A percentile compares a stretch with the other conserved stretches of the same genome.
These are phyloP conservation scores for Thielaviopsis ethacetica DNA, from an alignment of 2,329 filamentous ascomycete genomes.

Conservation along the genomic window DNA sequence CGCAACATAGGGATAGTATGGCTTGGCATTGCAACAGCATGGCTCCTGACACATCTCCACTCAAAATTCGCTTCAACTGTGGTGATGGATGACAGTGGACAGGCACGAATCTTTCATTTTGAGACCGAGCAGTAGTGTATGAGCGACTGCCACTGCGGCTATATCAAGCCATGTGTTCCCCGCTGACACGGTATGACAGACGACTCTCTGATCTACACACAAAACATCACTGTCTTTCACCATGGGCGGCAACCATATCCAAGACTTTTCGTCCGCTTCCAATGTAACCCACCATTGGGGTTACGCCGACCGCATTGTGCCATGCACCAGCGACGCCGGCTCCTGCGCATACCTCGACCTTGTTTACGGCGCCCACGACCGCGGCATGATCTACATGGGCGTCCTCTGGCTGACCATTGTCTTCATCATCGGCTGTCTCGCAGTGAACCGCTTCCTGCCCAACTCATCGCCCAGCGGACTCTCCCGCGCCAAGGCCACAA, in stretches of 20 bases:
- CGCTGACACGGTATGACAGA: background rate
- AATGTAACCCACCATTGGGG: conserved; percentile 29
- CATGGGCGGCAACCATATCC: conserved; percentile 21
- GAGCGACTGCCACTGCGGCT: background rate
- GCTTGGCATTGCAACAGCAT: background rate
- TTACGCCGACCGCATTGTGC: conserved; percentile 28
- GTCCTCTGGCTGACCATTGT: conserved; percentile 32
- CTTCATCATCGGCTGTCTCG: conserved; percentile 27
- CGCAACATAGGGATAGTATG: background rate
- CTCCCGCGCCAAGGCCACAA: conserved; percentile 6
- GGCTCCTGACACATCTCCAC: background rate
- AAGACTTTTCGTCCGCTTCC: conserved; percentile 23
- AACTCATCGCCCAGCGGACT: background rate
- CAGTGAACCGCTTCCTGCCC: conserved; percentile 13
- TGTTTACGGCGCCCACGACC: conserved; percentile 32
- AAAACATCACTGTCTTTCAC: conserved; percentile 9
- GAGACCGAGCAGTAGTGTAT: too few species aligned
- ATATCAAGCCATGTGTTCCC: background rate
- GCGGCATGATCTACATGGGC: conserved; percentile 33
- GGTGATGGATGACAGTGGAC: too few species aligned
- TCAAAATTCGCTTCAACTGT: background rate
- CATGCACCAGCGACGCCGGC: conserved; percentile 29
- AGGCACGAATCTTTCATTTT: background rate
- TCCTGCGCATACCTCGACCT: conserved; percentile 34
- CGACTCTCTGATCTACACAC: background rate